Evolutionary conservation across 768 basidiomycete species (phyloP).

Genomic region (Termitomyces sp.): DNA sequence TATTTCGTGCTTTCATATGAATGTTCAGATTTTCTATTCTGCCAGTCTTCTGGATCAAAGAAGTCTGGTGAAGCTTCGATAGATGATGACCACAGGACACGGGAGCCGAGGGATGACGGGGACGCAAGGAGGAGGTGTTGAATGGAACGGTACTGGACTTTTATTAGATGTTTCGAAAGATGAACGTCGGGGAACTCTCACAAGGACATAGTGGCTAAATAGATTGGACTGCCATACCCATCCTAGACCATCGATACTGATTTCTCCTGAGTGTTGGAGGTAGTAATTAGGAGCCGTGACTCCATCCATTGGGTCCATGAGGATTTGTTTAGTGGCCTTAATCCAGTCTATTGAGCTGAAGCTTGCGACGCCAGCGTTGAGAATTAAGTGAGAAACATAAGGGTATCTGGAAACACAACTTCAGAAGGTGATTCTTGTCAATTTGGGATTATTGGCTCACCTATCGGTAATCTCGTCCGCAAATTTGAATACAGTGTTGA

Average conservation of each 20-base stretch:
- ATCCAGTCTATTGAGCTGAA: constrained; percentile 54
- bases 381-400: constrained; percentile 77
- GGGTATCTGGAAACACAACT: constrained; percentile 49
- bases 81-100: constrained; percentile 82
- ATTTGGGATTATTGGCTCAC: constrained; percentile 33
- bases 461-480: constrained; percentile 46
- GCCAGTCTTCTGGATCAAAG: constrained; percentile 69
- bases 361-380: constrained; percentile 72
- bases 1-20: constrained; percentile 76
- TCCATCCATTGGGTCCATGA: constrained; percentile 38
- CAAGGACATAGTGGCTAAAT: constrained; percentile 77
- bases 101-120: constrained; percentile 38
- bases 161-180: background rate
- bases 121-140: constrained; percentile 48
- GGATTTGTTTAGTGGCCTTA: constrained; percentile 42
- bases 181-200: constrained; percentile 22
- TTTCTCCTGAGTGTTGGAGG: constrained; percentile 53
- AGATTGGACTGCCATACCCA: constrained; percentile 85
- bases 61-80: constrained; percentile 52
- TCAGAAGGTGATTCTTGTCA: background rate
- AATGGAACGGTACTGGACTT: constrained; percentile 57
- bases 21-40: constrained; percentile 53
- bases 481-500: constrained; percentile 62
- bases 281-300: constrained; percentile 56
- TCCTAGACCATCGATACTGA: constrained; percentile 68